Evolutionary conservation across 805 yeast genomes (phyloP).

Genomic region (Clavispora carvajalis): DNA sequence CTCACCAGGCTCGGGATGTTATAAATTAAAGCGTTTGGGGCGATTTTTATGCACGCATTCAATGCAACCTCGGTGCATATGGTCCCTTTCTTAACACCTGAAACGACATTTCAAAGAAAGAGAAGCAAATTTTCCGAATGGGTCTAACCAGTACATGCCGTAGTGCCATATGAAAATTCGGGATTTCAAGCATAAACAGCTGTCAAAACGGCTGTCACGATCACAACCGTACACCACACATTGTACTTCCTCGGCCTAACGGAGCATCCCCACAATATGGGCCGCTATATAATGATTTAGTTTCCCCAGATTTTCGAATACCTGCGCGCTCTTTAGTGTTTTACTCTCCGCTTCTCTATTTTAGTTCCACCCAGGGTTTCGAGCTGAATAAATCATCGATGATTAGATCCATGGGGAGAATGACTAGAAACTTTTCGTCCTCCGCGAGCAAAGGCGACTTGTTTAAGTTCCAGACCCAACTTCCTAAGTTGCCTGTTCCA

Average conservation of each 20-base stretch:
- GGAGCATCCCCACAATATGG: conserved; percentile 1
- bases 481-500: conserved; percentile 90
- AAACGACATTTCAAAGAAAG: too few species aligned
- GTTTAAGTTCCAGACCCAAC: conserved; percentile 61
- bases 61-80: too few species aligned
- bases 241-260: conserved; percentile 2
- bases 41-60: too few species aligned
- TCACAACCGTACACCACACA: conserved; percentile 1
- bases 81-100: too few species aligned
- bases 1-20: too few species aligned
- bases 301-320: neutral
- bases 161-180: too few species aligned
- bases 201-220: too few species aligned
- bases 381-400: conserved; percentile 2
- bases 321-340: neutral
- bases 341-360: too few species aligned
- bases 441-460: conserved; percentile 54
- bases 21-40: too few species aligned
- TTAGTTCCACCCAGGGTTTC: neutral
- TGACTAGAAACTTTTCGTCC: conserved; percentile 18
- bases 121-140: too few species aligned
- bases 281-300: neutral
- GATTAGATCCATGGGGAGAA: conserved; percentile 13
- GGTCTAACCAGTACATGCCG: too few species aligned
- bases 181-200: too few species aligned